Base-by-base conservation (phyloP, 2,329 filamentous ascomycete genomes). In the Parasarocladium wereldwijsianum region DNA sequence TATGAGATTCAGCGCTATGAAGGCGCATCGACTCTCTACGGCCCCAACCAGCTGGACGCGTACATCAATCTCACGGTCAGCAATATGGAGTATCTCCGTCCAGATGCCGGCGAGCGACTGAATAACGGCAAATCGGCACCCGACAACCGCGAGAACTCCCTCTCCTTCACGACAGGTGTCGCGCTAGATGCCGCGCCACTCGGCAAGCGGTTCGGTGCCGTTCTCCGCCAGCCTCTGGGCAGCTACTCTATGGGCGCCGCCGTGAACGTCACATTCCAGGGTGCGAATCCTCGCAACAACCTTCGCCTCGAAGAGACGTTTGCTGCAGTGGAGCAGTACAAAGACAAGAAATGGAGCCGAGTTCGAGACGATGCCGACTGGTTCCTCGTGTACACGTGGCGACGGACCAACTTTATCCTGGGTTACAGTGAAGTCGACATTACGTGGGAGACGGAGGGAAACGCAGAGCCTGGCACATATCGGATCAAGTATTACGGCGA, bases 21-120 rank as follows among this genome's bases (percentile, higher is more conserved):
- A 56, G 87, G 86, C n/a, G 87, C 83, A 0, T 87, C 80, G 6
- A 96, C 87, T 0, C 70, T 96, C 3, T 90, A 81, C 49, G 87
- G 87, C 0, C 79, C 69, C 3, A 73, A 85, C 50, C 82, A 84
- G 1, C 66, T 94, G 8, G 71, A 79, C 20, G 87, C 85, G 1
- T 90, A 90, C 57, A 81, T 94, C 56, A 86, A 92, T 50, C 62
- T 87, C 24, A 86, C 83, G 0, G 60, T 85, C n/a, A 72, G 78
- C 48, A 67, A 50, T 33, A 33, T 54, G 33, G 43, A 57, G 58
- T 32, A 58, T 58, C 26, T 51, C 56, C 37, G 39, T 6, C 43
- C 50, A 5, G 37, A 39, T 24, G 52, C 59, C 29, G 46, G 50
- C 41, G 34, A 57, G 40, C 45, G 55, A 33, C 46, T 64, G 44